Percentiles rank a stretch among this genome's conserved stretches.
Conservation (phyloP, 306 rosid genomes). For the Albizia julibrissin region DNA sequence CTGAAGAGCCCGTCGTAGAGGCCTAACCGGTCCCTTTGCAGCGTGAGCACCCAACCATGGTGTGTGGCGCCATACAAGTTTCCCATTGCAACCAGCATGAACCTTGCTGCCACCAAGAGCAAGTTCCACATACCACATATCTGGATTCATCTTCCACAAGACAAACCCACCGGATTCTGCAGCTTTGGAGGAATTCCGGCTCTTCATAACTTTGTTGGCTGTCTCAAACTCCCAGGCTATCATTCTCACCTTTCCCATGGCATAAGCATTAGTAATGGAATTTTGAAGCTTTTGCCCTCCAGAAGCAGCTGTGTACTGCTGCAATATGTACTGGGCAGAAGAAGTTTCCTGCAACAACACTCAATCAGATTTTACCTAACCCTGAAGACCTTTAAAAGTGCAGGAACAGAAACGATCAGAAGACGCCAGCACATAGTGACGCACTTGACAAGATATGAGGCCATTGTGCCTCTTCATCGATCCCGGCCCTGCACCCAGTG, state of each 20-base stretch:
- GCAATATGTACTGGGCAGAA: constrained; percentile 96
- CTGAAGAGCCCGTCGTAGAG: constrained; percentile 95
- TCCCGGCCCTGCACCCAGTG: no score
- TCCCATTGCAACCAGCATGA: constrained; percentile 97
- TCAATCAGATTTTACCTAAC: constrained; percentile 21
- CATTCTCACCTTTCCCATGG: constrained; percentile 97
- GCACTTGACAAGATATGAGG: no score
- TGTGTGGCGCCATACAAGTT: constrained; percentile 97
- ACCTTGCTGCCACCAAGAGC: constrained; percentile 99
- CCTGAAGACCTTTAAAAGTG: neutral
- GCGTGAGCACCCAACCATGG: constrained; percentile 99
- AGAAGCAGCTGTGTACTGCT: constrained; percentile 93
- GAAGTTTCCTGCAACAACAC: constrained; percentile 78
- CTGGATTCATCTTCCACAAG: constrained; percentile 98
- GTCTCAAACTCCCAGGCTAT: constrained; percentile 96
- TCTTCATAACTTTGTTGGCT: constrained; percentile 74
- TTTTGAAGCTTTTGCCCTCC: constrained; percentile 94
- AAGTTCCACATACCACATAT: constrained; percentile 99
- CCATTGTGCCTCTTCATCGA: no score
- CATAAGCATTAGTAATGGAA: constrained; percentile 82
- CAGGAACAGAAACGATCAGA: constrained; percentile 19
- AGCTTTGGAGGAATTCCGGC: constrained; percentile 74
- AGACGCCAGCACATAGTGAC: no score
- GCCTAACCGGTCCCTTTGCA: constrained; percentile 97
- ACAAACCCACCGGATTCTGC: constrained; percentile 94